Evolutionary conservation across 768 basidiomycete genomes (phyloP).

Genomic region (Leccinum olivaceopallidum): DNA sequence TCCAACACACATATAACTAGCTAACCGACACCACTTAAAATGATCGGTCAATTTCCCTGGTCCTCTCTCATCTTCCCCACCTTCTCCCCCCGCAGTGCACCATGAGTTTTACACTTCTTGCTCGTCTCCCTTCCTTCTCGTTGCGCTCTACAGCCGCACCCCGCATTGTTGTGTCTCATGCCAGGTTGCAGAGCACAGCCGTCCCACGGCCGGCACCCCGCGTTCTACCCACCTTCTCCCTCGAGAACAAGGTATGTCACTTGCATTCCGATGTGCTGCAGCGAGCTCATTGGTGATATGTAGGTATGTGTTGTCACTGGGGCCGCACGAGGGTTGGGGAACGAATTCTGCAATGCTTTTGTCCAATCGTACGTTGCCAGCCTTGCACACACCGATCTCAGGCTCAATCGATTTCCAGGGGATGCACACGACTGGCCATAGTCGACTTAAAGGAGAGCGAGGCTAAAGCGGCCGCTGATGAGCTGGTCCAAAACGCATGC

Average conservation of each 20-base stretch:
- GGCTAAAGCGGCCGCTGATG: slow-evolving; percentile 63
- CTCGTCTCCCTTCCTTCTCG: slow-evolving; percentile 21
- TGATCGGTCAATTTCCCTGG: slow-evolving; percentile 16
- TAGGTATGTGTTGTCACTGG: slow-evolving; percentile 94
- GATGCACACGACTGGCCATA: slow-evolving; percentile 77
- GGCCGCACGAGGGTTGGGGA: slow-evolving; percentile 87
- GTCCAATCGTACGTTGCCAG: slow-evolving; percentile 61
- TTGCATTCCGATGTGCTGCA: neutral
- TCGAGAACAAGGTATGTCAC: slow-evolving; percentile 66
- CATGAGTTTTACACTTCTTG: slow-evolving; percentile 33
- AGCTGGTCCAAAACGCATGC: slow-evolving; percentile 59
- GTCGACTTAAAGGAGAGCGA: slow-evolving; percentile 79
- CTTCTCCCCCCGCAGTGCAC: slow-evolving; percentile 8
- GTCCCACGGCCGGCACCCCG: slow-evolving; percentile 34
- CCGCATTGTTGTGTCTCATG: slow-evolving; percentile 9
- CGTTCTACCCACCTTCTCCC: slow-evolving; percentile 74
- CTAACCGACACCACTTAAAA: slow-evolving; percentile 20
- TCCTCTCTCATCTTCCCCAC: slow-evolving; percentile 17
- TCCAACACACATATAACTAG: neutral
- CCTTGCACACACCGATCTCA: neutral
- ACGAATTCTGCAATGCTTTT: slow-evolving; percentile 90
- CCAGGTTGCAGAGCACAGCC: slow-evolving; percentile 31
- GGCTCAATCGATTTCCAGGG: slow-evolving; percentile 44
- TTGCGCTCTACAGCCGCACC: slow-evolving; percentile 16
- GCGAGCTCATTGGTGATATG: neutral